Evolutionary conservation across 768 basidiomycete genomes (phyloP).

Genomic region (Hydnomerulius pinastri): DNA sequence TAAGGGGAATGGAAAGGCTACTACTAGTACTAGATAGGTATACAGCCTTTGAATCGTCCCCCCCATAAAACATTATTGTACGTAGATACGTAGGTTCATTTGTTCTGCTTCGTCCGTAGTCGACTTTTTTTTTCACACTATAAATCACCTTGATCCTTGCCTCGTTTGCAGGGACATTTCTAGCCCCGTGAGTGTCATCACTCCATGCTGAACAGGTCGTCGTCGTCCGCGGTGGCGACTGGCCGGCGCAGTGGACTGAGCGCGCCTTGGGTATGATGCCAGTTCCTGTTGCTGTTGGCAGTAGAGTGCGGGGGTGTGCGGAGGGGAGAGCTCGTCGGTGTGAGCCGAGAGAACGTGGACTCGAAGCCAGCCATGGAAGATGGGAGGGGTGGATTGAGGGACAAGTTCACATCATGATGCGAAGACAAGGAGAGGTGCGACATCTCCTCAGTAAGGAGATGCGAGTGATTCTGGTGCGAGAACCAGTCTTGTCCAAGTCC

Average conservation of each 20-base stretch:
- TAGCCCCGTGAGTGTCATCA: slow-evolving; percentile 27
- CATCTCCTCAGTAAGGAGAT: slow-evolving; percentile 17
- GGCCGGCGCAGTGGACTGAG: slow-evolving; percentile 66
- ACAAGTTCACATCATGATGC: slow-evolving; percentile 19
- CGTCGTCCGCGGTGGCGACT: slow-evolving; percentile 57
- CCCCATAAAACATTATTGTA: slow-evolving; percentile 28
- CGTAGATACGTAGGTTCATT: slow-evolving; percentile 25
- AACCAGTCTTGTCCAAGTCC: slow-evolving; percentile 28
- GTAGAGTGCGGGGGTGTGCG: slow-evolving; percentile 28
- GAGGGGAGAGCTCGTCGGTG: slow-evolving; percentile 23
- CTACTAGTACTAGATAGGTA: slow-evolving; percentile 37
- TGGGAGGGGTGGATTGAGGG: slow-evolving; percentile 2
- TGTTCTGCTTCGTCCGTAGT: slow-evolving; percentile 12
- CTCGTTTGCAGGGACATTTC: background rate
- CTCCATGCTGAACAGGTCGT: slow-evolving; percentile 76
- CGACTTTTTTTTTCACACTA: slow-evolving; percentile 7
- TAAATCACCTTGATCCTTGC: background rate
- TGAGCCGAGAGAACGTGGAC: slow-evolving; percentile 54
- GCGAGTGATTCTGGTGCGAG: slow-evolving; percentile 24
- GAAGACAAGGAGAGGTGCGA: slow-evolving; percentile 26
- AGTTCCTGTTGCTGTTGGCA: slow-evolving; percentile 30
- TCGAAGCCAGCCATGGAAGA: slow-evolving; percentile 41
- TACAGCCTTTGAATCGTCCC: slow-evolving; percentile 29
- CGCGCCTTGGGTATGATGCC: slow-evolving; percentile 38
- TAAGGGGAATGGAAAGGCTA: slow-evolving; percentile 17